A percentile compares a stretch with the other conserved stretches of the same genome.
These are phyloP conservation scores for Nicotiana noctiflora DNA, from an alignment of 257 asterid species.

Conservation along the genomic window DNA sequence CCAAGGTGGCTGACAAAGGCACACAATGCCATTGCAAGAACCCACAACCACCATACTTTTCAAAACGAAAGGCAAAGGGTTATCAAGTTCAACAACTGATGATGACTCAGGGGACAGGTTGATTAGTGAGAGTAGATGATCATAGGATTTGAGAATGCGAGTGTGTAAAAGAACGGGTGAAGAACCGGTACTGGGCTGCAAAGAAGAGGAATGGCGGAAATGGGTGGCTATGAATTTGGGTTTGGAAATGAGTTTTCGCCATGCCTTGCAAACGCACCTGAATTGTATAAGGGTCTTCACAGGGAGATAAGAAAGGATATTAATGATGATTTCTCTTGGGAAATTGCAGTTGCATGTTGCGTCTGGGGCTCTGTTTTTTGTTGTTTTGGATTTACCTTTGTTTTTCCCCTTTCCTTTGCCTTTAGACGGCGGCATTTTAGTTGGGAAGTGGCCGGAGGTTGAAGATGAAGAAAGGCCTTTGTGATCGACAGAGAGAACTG, in stretches of 20 bases:
- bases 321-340: neutral
- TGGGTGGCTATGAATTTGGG: neutral
- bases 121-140: neutral
- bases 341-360: neutral
- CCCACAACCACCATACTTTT: neutral
- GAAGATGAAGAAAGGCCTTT: neutral
- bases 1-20: neutral
- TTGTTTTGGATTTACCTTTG: neutral
- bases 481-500: neutral
- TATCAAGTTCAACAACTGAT: neutral
- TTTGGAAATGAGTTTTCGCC: neutral
- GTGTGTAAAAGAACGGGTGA: neutral
- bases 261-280: constrained; percentile 7
- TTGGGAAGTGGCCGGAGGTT: neutral
- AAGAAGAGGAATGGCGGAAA: neutral
- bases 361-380: neutral
- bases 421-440: neutral
- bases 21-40: neutral
- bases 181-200: neutral
- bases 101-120: neutral
- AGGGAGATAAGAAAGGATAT: neutral
- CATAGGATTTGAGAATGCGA: neutral
- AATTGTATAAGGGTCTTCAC: constrained; percentile 5
- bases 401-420: neutral
- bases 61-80: neutral